Percentiles rank a stretch among this genome's conserved stretches.
These are phyloP conservation scores for Ruellia speciosa DNA, from an alignment of 305 asterid species.

Conservation along the genomic window DNA sequence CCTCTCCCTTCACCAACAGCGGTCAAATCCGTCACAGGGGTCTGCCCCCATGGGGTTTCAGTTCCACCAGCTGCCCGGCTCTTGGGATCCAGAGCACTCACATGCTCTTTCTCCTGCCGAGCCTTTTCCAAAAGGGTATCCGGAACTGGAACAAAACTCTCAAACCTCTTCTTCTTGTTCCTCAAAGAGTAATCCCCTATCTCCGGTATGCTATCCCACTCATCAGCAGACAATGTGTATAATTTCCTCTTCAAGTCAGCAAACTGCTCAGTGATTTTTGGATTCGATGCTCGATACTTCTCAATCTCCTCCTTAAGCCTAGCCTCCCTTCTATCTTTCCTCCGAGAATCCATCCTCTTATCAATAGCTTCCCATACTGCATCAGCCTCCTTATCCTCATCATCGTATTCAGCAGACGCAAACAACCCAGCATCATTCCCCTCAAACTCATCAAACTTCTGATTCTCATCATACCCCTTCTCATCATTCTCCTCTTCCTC, in stretches of 20 bases:
- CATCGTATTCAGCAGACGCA: slow-evolving; percentile 86
- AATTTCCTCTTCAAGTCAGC: slow-evolving; percentile 80
- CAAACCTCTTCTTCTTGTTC: slow-evolving; percentile 79
- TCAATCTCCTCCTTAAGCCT: slow-evolving; percentile 85
- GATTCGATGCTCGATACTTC: slow-evolving; percentile 77
- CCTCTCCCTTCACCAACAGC: slow-evolving; percentile 96
- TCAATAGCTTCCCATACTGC: slow-evolving; percentile 77
- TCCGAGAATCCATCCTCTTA: slow-evolving; percentile 68
- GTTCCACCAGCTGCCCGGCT: slow-evolving; percentile 73
- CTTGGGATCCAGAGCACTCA: slow-evolving; percentile 73
- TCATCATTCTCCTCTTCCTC: slow-evolving; percentile 72
- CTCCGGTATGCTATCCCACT: slow-evolving; percentile 86
- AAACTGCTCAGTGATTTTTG: slow-evolving; percentile 77
- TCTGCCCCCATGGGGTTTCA: slow-evolving; percentile 76
- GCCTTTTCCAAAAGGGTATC: slow-evolving; percentile 83
- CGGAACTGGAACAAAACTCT: slow-evolving; percentile 80
- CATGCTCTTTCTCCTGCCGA: slow-evolving; percentile 82
- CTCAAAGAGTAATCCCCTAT: slow-evolving; percentile 69
- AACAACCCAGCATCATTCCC: slow-evolving; percentile 83
- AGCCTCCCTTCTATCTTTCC: slow-evolving; percentile 91
- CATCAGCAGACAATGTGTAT: slow-evolving; percentile 45
- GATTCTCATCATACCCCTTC: slow-evolving; percentile 80
- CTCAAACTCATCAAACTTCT: slow-evolving; percentile 80
- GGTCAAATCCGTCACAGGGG: slow-evolving; percentile 81
- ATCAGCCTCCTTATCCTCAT: slow-evolving; percentile 85